Evolutionary conservation across 1,284 basidiomycete species (phyloP).

Genomic region (Malassezia vespertilionis): DNA sequence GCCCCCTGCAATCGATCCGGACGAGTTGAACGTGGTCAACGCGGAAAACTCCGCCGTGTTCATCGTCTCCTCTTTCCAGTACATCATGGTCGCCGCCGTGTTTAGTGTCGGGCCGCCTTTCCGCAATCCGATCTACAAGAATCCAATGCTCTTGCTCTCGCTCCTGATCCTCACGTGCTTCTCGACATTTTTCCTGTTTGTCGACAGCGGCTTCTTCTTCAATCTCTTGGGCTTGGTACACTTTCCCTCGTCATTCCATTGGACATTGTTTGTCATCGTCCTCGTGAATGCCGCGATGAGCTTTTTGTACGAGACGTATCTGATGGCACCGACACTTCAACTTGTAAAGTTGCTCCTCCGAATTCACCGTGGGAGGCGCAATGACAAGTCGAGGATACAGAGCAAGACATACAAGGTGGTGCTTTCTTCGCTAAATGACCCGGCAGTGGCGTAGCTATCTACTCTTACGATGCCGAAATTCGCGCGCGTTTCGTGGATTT

Average conservation of each 20-base stretch:
- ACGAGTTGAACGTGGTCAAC: slow-evolving; percentile 77
- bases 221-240: slow-evolving; percentile 66
- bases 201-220: slow-evolving; percentile 57
- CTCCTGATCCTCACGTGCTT: slow-evolving; percentile 24
- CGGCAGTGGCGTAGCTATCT: slow-evolving; percentile 8
- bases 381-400: slow-evolving; percentile 10
- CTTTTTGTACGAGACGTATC: slow-evolving; percentile 60
- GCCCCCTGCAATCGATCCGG: slow-evolving; percentile 57
- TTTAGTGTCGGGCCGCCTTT: slow-evolving; percentile 97
- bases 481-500: too few species aligned
- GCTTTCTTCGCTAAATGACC: slow-evolving; percentile 16
- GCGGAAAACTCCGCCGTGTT: slow-evolving; percentile 90
- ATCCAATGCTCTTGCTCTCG: slow-evolving; percentile 50
- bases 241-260: slow-evolving; percentile 62
- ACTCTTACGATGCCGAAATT: too few species aligned
- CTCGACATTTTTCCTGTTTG: slow-evolving; percentile 39
- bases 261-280: slow-evolving; percentile 62
- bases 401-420: slow-evolving; percentile 17
- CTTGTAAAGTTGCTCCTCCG: slow-evolving; percentile 5
- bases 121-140: slow-evolving; percentile 85
- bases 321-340: slow-evolving; percentile 10
- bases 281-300: slow-evolving; percentile 64
- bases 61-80: slow-evolving; percentile 92
- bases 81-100: slow-evolving; percentile 87
- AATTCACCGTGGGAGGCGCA: slow-evolving; percentile 4